Percentiles rank a stretch among this genome's conserved stretches.
Evolutionary conservation across 1,284 basidiomycete genomes (phyloP).

Genomic region (Leccinum subfulvum): DNA sequence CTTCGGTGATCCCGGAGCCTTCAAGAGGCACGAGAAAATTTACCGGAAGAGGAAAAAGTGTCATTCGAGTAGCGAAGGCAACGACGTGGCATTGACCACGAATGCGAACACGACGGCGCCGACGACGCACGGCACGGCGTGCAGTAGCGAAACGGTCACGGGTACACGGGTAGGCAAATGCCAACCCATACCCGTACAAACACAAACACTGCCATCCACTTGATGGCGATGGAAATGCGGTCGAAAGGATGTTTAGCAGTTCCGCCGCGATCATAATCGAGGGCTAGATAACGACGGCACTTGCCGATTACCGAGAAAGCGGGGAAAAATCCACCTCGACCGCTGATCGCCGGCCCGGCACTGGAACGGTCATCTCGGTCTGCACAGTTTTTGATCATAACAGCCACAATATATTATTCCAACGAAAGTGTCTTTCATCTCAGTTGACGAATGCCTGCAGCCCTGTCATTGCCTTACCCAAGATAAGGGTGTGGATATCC

Average conservation of each 20-base stretch:
- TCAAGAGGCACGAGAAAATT: not conserved
- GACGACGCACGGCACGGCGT: too few species aligned
- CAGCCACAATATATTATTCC: not conserved
- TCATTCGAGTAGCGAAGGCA: not conserved
- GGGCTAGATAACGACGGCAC: not conserved
- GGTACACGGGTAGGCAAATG: too few species aligned
- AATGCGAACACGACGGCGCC: too few species aligned
- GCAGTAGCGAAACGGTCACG: too few species aligned
- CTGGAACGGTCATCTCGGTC: not conserved
- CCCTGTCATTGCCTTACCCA: slow-evolving; percentile 90
- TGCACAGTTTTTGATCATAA: not conserved
- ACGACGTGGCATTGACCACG: not conserved
- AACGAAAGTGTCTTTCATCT: slow-evolving; percentile 12
- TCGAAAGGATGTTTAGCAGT: not conserved
- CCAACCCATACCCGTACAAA: not conserved
- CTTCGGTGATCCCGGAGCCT: not conserved
- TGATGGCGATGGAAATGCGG: not conserved
- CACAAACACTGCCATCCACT: not conserved
- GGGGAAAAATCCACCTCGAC: not conserved
- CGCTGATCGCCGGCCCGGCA: not conserved
- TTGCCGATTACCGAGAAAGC: slow-evolving; percentile 2
- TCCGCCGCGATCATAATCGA: not conserved
- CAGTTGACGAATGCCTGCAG: slow-evolving; percentile 76
- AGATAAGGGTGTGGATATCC: slow-evolving; percentile 85
- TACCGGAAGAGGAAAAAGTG: not conserved